Conservation (phyloP, 2,329 filamentous ascomycete species). For the Neonectria neomacrospora region DNA sequence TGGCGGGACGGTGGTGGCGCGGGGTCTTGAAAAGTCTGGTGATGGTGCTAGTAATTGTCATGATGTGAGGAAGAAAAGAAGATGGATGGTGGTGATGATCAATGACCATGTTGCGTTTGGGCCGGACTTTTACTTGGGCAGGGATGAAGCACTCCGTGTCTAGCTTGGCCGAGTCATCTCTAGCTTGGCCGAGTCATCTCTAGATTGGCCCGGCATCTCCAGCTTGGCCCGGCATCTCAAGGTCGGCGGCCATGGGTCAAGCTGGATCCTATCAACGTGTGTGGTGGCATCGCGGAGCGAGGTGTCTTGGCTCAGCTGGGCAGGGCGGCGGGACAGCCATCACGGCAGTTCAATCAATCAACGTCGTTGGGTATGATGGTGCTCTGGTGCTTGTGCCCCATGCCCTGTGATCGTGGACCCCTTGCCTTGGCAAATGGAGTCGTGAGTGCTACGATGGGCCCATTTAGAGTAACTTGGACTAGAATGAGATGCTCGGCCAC, state of each 20-base stretch:
- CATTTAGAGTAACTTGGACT: background rate
- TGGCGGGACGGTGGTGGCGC: background rate
- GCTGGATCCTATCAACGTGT: background rate
- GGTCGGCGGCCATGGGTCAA: no score
- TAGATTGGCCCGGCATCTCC: no score
- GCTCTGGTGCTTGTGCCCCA: background rate
- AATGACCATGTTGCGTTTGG: conserved; percentile 7
- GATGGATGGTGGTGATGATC: conserved; percentile 5
- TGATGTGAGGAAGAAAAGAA: background rate
- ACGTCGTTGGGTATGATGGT: background rate
- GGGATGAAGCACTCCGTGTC: background rate
- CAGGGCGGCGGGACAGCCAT: background rate
- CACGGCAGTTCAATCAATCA: background rate
- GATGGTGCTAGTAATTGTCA: conserved; percentile 31
- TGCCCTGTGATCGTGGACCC: conserved; percentile 3
- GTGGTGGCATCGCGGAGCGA: background rate
- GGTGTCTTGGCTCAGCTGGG: conserved; percentile 2
- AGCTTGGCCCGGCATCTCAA: background rate
- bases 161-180: background rate
- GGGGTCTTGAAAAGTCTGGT: conserved; percentile 24
- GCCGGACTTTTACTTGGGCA: no score
- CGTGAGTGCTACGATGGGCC: background rate
- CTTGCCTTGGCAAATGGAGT: background rate
- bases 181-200: background rate
- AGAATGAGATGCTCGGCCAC: background rate